Evolutionary conservation across 2,329 filamentous ascomycete genomes (phyloP).

Genomic region (Sclerotinia minor): DNA sequence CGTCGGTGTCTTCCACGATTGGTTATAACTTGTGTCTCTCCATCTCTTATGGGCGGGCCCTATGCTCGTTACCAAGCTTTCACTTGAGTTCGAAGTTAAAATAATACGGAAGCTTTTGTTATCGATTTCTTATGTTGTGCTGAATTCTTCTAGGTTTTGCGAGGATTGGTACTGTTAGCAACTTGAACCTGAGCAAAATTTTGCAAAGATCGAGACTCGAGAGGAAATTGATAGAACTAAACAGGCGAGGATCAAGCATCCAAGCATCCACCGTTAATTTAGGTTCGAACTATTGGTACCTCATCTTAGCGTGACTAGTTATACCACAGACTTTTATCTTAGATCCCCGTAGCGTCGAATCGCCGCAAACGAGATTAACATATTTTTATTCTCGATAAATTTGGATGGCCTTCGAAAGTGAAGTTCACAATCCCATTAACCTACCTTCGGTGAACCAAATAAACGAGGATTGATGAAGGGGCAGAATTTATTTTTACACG

Average conservation of each 20-base stretch:
- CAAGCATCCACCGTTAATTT: background rate
- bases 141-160: no score
- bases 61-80: slow-evolving; percentile 19
- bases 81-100: background rate
- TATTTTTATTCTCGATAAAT: background rate
- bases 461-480: slow-evolving; percentile 19
- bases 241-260: background rate
- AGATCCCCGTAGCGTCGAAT: slow-evolving; percentile 13
- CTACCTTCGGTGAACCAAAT: background rate
- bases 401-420: background rate
- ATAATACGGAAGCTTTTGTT: background rate
- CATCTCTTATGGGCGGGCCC: background rate
- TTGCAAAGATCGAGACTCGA: background rate
- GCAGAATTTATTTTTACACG: background rate
- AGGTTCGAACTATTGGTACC: slow-evolving; percentile 16
- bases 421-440: background rate
- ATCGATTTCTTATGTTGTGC: background rate
- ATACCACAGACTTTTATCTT: background rate
- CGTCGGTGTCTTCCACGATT: slow-evolving; percentile 10
- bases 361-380: background rate
- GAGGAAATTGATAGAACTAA: slow-evolving; percentile 3
- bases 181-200: no score
- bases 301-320: slow-evolving; percentile 24
- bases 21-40: slow-evolving; percentile 25
- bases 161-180: no score